phyloP scores from a whole-genome alignment of 805 yeast genomes.

The Cyberlindnera petersonii region DNA sequence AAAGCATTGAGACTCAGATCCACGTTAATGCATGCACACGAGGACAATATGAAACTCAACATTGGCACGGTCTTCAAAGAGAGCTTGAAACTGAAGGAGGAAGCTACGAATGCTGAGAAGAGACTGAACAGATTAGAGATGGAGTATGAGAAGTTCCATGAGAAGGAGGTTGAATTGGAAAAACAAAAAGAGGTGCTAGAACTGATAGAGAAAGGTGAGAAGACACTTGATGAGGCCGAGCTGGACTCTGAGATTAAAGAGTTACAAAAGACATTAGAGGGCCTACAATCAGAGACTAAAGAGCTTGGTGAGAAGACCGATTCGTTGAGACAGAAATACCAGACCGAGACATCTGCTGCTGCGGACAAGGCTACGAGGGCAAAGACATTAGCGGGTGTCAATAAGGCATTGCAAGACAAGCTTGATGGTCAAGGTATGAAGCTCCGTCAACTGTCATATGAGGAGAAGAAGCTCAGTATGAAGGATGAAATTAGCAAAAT shows the following conservation, averaged over 20 bases:
- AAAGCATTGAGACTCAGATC: constrained; percentile 32
- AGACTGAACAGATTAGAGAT: constrained; percentile 20
- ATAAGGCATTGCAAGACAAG: constrained; percentile 28
- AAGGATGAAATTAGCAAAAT: constrained; percentile 8
- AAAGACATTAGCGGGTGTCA: constrained; percentile 7
- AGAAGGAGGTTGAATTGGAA: constrained; percentile 8
- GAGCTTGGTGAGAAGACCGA: constrained; percentile 5
- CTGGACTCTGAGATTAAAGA: constrained; percentile 30
- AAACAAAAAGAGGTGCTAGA: constrained; percentile 4
- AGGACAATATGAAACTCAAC: constrained; percentile 37
- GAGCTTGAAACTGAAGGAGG: constrained; percentile 18
- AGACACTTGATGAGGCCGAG: constrained; percentile 30
- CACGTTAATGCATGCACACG: constrained; percentile 35
- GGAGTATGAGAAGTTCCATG: constrained; percentile 20
- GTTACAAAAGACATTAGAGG: constrained; percentile 10
- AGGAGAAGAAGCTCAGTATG: constrained; percentile 8
- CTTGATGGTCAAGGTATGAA: constrained; percentile 34
- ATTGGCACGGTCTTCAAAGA: constrained; percentile 41
- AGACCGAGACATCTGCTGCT: constrained; percentile 42
- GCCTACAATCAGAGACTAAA: constrained; percentile 4
- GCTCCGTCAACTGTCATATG: constrained; percentile 21
- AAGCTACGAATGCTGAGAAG: constrained; percentile 16
- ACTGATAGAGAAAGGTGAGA: constrained; percentile 13
- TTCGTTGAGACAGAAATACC: constrained; percentile 39
- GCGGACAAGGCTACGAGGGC: constrained; percentile 32